Evolutionary conservation across 2,329 filamentous ascomycete species (phyloP), one percentile per base, ranked within the genome.

Genomic region (Mycosphaerelloides madeirae): DNA sequence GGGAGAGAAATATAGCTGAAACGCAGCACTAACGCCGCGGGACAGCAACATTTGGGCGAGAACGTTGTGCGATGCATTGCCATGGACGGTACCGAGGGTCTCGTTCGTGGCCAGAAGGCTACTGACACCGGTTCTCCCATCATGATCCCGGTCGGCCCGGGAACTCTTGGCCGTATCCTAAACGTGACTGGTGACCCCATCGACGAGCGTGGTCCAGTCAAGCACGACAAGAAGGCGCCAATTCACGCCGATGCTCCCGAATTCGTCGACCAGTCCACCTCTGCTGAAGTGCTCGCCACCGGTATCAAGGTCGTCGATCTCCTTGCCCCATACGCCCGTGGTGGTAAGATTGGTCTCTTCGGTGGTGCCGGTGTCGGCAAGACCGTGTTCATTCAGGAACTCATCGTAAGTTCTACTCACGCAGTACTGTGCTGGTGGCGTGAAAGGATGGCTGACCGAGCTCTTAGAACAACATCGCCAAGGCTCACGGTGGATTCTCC

Each of bases 331-430:
- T 98, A 98, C 76, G 93, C 93, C 72, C 93, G 93, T 94, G 93
- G 93, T 88, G 93, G 93, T 84, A 98, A 98, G 86, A 98, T 98
- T 82, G 93, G 93, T 87, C 89, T 98, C 64, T 98, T 98, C 79
- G 93, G 93, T 78, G 93, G 93, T 91, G 93, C 93, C 66, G 93
- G 93, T 94, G 93, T 98, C 81, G 93, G 93, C 76, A 98, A 98
- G 86, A 98, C 93, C 72, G 93, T 98, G 72, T 98, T 97, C 81
- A 98, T 98, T 74, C 93, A 98, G 83, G 93, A 98, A 79, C 79
- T 98, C 71, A 98, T 98, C 80, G 80, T 84, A 74, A 65, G 79
- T 67, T 31, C 18, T 14, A 12, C 14, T 19, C n/a, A 1, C 11
- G 15, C 31, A n/a, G n/a, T n/a, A 28, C 6, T 18, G 19, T 25